Evolutionary conservation across 192 early-diverging fungal genomes (phyloP), one percentile per base, ranked within the genome.

Genomic region (Backusella macrospora): DNA sequence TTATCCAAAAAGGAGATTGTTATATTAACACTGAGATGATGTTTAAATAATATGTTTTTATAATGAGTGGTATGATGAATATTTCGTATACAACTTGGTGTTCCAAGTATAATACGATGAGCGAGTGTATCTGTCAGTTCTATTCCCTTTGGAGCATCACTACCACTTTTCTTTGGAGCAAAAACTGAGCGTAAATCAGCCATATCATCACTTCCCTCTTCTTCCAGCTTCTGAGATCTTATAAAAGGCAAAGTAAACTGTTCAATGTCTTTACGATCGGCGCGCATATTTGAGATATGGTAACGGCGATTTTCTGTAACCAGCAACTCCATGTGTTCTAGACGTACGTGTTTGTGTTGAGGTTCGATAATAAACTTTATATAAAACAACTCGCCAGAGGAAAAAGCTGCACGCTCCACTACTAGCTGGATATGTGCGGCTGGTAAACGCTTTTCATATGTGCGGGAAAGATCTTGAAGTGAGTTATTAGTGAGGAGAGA

Each of bases 61-160:
- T 67, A 77, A 43, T 77, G 70, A 5, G 76, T 77, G 6, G 70
- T 48, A 44, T 77, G 76, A 26, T 71, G 76, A 37, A 77, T 72
- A 14, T 72, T 71, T 5, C 42, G 26, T 15, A 46, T 26, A 67
- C 76, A 77, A 14, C 65, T 71, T 16, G 76, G 76, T n/a, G 70
- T 77, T 3, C 40, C 63, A 66, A 77, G 65, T 5, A 70, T 67
- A 42, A 77, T 64, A n/a, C 76, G 70, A 34, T 77, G 67, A 5
- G 43, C 70, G 15, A 72, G 43, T 3, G 76, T 72, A 67, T 77
- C 70, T 2, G 59, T 37, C 9, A 77, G 62, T 29, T 71, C 70
- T 16, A 77, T 16, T 12, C 70, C 70, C 9, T 52, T 38, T 12
- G 21, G 2, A 34, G 29, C 29, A 34, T 2, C 29, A 34, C 29